Evolutionary conservation across 106 monocot genomes (phyloP).

Genomic region (Phalaenopsis equestris): DNA sequence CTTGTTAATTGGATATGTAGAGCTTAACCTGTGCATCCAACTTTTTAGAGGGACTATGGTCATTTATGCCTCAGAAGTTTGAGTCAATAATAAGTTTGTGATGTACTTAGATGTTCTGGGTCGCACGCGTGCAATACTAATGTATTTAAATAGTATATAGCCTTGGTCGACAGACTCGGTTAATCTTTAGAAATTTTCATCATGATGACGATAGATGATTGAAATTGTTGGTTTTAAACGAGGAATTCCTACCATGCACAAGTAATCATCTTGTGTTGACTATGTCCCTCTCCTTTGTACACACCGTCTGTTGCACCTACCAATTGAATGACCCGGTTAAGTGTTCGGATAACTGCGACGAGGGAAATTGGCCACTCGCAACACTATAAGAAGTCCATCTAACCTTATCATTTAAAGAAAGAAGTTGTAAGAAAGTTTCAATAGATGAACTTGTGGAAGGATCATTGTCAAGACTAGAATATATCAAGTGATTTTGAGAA

Average conservation of each 20-base stretch:
- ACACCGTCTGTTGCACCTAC: slow-evolving; percentile 10
- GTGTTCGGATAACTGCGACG: slow-evolving; percentile 12
- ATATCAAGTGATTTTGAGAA: not conserved
- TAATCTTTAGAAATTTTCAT: slow-evolving; percentile 31
- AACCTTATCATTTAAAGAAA: slow-evolving; percentile 24
- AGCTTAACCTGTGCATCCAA: slow-evolving; percentile 11
- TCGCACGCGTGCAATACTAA: slow-evolving; percentile 77
- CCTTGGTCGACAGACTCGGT: slow-evolving; percentile 50
- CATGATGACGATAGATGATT: slow-evolving; percentile 16
- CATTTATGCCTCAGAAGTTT: slow-evolving; percentile 78
- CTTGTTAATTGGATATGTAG: not conserved
- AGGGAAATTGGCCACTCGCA: slow-evolving; percentile 6
- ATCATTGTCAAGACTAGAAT: slow-evolving; percentile 11
- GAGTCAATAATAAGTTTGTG: slow-evolving; percentile 93
- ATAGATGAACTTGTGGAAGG: slow-evolving; percentile 19
- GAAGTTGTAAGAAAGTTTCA: slow-evolving; percentile 21
- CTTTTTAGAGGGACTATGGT: slow-evolving; percentile 89
- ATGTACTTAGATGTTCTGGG: slow-evolving; percentile 98
- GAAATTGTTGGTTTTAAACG: slow-evolving; percentile 17
- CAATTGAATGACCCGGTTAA: slow-evolving; percentile 20
- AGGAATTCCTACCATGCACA: slow-evolving; percentile 17
- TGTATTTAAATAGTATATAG: slow-evolving; percentile 79
- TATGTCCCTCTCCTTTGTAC: slow-evolving; percentile 16
- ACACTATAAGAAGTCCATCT: slow-evolving; percentile 11
- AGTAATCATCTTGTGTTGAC: slow-evolving; percentile 14